Conservation (phyloP, 2,329 filamentous ascomycete genomes). For the Allantophomopsis cytisporea region DNA sequence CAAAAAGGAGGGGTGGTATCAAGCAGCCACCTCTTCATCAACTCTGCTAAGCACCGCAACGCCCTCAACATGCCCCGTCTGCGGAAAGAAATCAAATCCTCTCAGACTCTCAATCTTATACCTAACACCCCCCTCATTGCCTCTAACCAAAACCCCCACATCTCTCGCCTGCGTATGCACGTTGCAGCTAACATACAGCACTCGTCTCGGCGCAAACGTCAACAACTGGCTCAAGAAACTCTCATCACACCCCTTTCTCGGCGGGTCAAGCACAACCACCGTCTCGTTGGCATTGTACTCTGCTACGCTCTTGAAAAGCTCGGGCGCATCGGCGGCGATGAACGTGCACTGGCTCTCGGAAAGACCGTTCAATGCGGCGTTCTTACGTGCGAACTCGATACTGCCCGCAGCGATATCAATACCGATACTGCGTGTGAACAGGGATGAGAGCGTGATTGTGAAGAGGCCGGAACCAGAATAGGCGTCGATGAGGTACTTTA, state of each 20-base stretch:
- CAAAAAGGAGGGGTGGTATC: no score
- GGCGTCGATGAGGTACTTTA: slow-evolving; percentile 89
- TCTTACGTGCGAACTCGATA: slow-evolving; percentile 65
- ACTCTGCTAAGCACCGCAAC: slow-evolving; percentile 50
- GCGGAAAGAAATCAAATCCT: slow-evolving; percentile 96
- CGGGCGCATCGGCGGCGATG: slow-evolving; percentile 74
- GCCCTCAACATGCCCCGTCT: slow-evolving; percentile 60
- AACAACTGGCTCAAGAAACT: slow-evolving; percentile 74
- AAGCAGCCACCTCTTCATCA: neutral
- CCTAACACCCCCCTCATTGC: slow-evolving; percentile 33
- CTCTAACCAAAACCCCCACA: slow-evolving; percentile 74
- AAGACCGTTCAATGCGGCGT: slow-evolving; percentile 67
- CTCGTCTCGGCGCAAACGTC: slow-evolving; percentile 59
- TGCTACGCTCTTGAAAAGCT: slow-evolving; percentile 64
- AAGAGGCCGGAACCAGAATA: slow-evolving; percentile 97
- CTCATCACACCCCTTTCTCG: slow-evolving; percentile 84
- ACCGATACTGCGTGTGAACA: slow-evolving; percentile 75
- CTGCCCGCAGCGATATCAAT: slow-evolving; percentile 78
- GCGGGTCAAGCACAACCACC: slow-evolving; percentile 91
- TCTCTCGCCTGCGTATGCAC: slow-evolving; percentile 95
- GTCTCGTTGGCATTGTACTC: slow-evolving; percentile 66
- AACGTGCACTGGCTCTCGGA: slow-evolving; percentile 58
- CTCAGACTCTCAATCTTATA: slow-evolving; percentile 85
- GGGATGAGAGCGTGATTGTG: slow-evolving; percentile 77
- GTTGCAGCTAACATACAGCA: slow-evolving; percentile 95